phyloP scores from a whole-genome alignment of 2,329 filamentous ascomycete genomes.

The Talaromyces rugulosus region DNA sequence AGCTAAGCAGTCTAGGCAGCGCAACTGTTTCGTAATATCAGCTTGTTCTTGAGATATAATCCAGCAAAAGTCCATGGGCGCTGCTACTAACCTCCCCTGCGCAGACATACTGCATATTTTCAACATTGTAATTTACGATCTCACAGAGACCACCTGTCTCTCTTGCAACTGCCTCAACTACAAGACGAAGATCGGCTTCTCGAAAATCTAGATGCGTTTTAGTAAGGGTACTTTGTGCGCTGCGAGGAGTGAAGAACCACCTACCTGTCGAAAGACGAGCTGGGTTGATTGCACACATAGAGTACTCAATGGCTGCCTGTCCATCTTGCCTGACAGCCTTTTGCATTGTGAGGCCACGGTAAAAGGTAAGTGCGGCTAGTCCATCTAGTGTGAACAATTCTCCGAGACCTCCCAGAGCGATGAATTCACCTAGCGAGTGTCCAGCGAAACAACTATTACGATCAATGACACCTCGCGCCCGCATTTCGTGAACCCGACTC shows the following conservation, averaged over 20 bases:
- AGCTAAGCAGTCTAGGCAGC: constrained; percentile 1
- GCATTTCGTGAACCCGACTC: constrained; percentile 98
- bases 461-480: constrained; percentile 89
- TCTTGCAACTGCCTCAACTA: constrained; percentile 90
- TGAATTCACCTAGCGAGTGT: constrained; percentile 97
- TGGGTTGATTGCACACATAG: constrained; percentile 98
- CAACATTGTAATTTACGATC: constrained; percentile 92
- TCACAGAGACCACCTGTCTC: constrained; percentile 92
- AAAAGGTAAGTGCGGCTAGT: constrained; percentile 96
- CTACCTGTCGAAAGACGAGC: constrained; percentile 98
- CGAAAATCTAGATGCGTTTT: not conserved
- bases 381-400: constrained; percentile 99
- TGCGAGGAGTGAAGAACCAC: constrained; percentile 56
- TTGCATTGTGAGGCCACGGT: constrained; percentile 98
- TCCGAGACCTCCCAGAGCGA: constrained; percentile 87
- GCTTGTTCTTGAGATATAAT: not conserved
- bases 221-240: not conserved
- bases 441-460: constrained; percentile 95
- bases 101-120: constrained; percentile 66
- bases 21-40: not conserved
- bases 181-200: constrained; percentile 57
- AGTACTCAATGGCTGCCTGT: constrained; percentile 90
- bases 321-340: constrained; percentile 88
- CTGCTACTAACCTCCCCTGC: constrained; percentile 53
- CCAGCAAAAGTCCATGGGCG: not conserved